Base-by-base conservation (phyloP, 2,329 filamentous ascomycete species). In the Hypoxylon sp. region DNA sequence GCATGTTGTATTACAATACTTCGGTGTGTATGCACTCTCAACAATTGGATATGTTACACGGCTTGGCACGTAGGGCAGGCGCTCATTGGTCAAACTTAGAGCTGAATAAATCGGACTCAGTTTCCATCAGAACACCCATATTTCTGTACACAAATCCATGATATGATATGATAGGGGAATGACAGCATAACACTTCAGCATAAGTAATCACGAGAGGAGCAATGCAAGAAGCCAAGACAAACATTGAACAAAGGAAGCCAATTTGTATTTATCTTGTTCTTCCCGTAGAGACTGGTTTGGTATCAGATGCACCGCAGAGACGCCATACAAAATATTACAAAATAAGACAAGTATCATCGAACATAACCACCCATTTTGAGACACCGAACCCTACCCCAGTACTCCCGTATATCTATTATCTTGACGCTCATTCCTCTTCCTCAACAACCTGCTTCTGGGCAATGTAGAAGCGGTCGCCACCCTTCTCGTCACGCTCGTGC, bases 401-500 rank as follows among this genome's bases (percentile, higher is more conserved):
- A 38, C 50, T 52, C 58, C 48, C 23, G 19, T 23, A 60, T 56
- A 55, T 53, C 14, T 60, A 49, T 43, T 59, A 38, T 41, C 36
- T 48, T 41, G 21, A 9, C 21, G 0, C n/a, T 57, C 67, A 75
- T 45, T 73, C 73, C 43, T 75, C 74, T 38, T 74, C 73, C 60
- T 75, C 74, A 34, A 75, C 63, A 13, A 75, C 69, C 46, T 73
- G 71, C 74, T 75, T 75, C 52, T 73, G 69, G 25, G 72, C 72
- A 34, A 75, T 59, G 67, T 75, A 75, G 64, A 70, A 75, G 43
- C 73, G 69, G 67, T 79, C 77, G 71, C 80, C 81, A 74, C 82
- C 82, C 71, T 80, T 78, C 36, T 79, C 75, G 73, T 84, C 82
- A 34, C 74, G 76, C 79, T 85, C 82, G 74, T 84, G 82, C 77